Percentiles rank a stretch among this genome's conserved stretches.
Conservation (phyloP, 2,329 filamentous ascomycete genomes). For the Aspergillus jensenii region DNA sequence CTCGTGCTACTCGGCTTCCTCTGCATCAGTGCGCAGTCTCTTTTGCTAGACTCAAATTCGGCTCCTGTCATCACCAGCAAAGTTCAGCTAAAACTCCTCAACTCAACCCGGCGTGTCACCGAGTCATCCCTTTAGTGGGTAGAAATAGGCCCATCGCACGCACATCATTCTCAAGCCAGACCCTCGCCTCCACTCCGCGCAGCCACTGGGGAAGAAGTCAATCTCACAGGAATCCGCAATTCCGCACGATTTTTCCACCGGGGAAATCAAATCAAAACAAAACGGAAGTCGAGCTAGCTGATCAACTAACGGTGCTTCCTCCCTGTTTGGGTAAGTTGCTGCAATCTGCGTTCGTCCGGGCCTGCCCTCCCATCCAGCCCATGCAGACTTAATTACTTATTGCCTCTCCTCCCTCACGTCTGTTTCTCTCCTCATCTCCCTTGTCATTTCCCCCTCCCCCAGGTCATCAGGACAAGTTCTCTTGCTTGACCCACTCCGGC, state of each 20-base stretch:
- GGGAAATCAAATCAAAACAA: slow-evolving; percentile 8
- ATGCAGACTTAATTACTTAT: slow-evolving; percentile 11
- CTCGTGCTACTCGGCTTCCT: not conserved
- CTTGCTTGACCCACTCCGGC: slow-evolving; percentile 23
- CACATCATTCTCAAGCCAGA: slow-evolving; percentile 7
- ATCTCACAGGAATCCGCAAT: not conserved
- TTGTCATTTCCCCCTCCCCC: slow-evolving; percentile 1
- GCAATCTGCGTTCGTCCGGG: slow-evolving; percentile 17
- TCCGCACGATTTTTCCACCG: not conserved
- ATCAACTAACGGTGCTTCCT: slow-evolving; percentile 22
- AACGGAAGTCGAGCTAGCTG: slow-evolving; percentile 12
- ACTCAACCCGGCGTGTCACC: not conserved
- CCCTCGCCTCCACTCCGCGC: slow-evolving; percentile 14
- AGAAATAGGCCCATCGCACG: slow-evolving; percentile 3
- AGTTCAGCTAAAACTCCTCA: not conserved
- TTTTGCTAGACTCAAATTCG: not conserved
- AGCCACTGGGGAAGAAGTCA: slow-evolving; percentile 8
- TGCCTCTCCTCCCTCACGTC: slow-evolving; percentile 12
- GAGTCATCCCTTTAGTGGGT: slow-evolving; percentile 11
- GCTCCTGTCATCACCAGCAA: not conserved
- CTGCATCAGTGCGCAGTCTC: not conserved
- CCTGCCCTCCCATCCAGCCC: slow-evolving; percentile 17
- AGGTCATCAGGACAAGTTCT: slow-evolving; percentile 10
- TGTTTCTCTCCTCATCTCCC: slow-evolving; percentile 8
- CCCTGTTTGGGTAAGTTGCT: slow-evolving; percentile 23